A percentile compares a stretch with the other conserved stretches of the same genome.
phyloP scores from a whole-genome alignment of 768 basidiomycete genomes.

The Pleurotus pulmonarius region DNA sequence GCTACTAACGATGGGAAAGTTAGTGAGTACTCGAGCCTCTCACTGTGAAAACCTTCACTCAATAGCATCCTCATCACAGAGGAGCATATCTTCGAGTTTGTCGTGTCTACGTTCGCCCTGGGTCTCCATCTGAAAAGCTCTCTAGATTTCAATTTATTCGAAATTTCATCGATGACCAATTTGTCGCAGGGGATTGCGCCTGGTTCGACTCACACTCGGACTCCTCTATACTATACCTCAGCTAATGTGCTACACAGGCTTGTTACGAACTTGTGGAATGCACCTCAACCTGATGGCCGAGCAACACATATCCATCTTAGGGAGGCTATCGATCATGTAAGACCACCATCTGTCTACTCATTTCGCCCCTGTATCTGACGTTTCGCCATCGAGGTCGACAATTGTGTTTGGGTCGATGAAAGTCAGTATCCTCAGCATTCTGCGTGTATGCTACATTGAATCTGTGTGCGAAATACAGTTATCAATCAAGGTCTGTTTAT shows the following conservation, averaged over 20 bases:
- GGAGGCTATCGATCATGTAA: not conserved
- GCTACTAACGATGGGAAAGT: not conserved
- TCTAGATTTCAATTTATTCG: not conserved
- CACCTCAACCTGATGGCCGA: not conserved
- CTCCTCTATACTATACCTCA: not conserved
- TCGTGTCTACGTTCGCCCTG: not conserved
- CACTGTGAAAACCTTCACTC: not conserved
- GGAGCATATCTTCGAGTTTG: slow-evolving; percentile 5
- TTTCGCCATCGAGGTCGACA: not conserved
- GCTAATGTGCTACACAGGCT: not conserved
- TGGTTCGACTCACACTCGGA: not conserved
- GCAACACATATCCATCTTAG: not conserved
- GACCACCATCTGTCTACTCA: not conserved
- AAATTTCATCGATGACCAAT: not conserved
- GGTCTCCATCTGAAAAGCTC: not conserved
- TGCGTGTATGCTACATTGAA: too few relatives aligned
- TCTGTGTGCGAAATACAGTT: too few relatives aligned
- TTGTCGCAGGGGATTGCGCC: not conserved
- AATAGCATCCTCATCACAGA: not conserved
- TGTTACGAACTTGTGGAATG: not conserved
- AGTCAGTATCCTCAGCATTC: not conserved
- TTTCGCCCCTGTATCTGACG: too few relatives aligned
- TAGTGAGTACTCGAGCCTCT: not conserved
- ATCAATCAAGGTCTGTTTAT: too few relatives aligned
- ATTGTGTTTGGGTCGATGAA: slow-evolving; percentile 1